Evolutionary conservation across 2,329 filamentous ascomycete genomes (phyloP), one percentile per base, ranked within the genome.

Genomic region (Trichophyton mentagrophytes): DNA sequence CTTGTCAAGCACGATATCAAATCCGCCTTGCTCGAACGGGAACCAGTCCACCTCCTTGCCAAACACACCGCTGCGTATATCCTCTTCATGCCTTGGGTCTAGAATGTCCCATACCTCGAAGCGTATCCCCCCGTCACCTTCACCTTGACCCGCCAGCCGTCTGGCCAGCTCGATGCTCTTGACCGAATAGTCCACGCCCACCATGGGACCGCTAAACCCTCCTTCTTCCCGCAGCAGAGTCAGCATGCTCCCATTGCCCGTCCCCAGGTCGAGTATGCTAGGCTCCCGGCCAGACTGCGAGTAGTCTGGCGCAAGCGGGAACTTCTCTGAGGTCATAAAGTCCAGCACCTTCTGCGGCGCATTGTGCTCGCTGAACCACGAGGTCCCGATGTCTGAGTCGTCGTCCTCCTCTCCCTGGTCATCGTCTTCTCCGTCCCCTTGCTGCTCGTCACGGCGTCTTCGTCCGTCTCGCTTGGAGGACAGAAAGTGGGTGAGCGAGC

Each of bases 1-100:
- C 76, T 99, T 99, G 75, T 99, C 93, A n/a, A 96, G 81, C 0
- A 96, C 86, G 0, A 96, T 84, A 73, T 97, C 90, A 77, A 91
- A 97, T 0, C 88, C 88, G 0, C 72, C 71, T 0, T 67, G 67
- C 36, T 72, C 67, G 47, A 69, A 69, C 0, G 66, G 77, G 67
- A 73, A 77, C 72, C 75, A 77, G 15, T 68, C 62, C 15, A 73
- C 15, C 13, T 53, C 47, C 22, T 33, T 15, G 9, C 47, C 47
- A 22, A 53, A 53, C 11, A 22, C 25, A 17, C 47, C 47, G n/a
- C 22, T 7, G 9, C 47, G 47, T 11, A 53, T 53, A 57, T 2
- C 60, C 62, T 2, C 62, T 57, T 30, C 65, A 58, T 13, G 30
- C 33, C 0, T 67, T 65, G 33, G 66, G 8, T 69, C 69, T 3